phyloP scores from a whole-genome alignment of 345 rosid genomes.

The Isatis tinctoria region DNA sequence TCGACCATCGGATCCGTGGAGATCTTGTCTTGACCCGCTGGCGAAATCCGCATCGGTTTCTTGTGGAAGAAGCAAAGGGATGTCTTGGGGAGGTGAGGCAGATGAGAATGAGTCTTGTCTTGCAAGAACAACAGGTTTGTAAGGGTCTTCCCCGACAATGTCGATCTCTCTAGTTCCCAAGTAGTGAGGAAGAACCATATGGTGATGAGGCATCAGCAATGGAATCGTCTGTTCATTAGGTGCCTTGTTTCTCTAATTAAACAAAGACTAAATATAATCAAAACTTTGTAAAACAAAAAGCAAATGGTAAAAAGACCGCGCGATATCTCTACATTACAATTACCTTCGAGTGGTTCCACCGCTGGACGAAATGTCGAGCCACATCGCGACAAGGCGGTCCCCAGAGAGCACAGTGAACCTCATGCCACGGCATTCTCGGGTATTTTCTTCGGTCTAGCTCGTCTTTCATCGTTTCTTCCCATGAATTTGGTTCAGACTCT shows the following conservation, averaged over 20 bases:
- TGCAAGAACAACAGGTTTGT: constrained; percentile 30
- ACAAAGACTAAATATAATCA: constrained; percentile 4
- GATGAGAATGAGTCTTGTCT: constrained; percentile 51
- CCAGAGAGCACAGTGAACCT: constrained; percentile 94
- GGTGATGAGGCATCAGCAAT: constrained; percentile 86
- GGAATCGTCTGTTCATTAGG: constrained; percentile 79
- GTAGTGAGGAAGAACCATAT: constrained; percentile 97
- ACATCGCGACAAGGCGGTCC: constrained; percentile 93
- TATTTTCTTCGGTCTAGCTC: constrained; percentile 66
- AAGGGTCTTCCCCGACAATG: constrained; percentile 37
- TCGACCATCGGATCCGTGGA: constrained; percentile 26
- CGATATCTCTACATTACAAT: background rate
- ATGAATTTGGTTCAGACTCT: constrained; percentile 95
- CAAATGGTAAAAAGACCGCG: background rate
- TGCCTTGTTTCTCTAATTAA: constrained; percentile 79
- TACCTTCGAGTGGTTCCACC: constrained; percentile 99
- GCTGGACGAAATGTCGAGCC: constrained; percentile 89
- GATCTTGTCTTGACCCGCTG: constrained; percentile 13
- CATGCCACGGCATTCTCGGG: constrained; percentile 99
- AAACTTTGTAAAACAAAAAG: background rate
- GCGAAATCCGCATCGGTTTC: constrained; percentile 43
- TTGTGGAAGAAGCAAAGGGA: constrained; percentile 88
- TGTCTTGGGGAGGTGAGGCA: constrained; percentile 52
- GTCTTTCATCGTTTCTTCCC: constrained; percentile 89
- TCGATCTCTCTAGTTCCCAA: constrained; percentile 67